phyloP scores from a whole-genome alignment of 2,329 filamentous ascomycete species.

The Penicillium brevicompactum region DNA sequence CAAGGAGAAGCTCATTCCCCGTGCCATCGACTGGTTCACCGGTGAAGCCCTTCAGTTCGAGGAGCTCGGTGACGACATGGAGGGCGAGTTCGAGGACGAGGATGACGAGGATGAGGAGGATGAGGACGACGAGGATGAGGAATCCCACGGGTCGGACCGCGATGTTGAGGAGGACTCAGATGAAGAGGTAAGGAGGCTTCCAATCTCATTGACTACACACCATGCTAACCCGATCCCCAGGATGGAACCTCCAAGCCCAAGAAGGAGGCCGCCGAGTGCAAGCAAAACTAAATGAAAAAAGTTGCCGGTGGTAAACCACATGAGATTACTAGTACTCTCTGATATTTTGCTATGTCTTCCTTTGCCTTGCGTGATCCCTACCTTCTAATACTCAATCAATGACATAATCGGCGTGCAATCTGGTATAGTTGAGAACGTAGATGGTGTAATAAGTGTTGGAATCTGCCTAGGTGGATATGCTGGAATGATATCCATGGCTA shows the following conservation, averaged over 20 bases:
- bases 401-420: constrained; percentile 29
- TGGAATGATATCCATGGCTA: too few species aligned
- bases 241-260: constrained; percentile 88
- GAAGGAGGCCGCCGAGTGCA: constrained; percentile 93
- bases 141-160: constrained; percentile 63
- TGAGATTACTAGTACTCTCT: constrained; percentile 37
- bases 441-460: neutral
- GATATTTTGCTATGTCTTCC: constrained; percentile 30
- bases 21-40: constrained; percentile 99
- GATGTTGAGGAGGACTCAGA: constrained; percentile 65
- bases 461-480: too few species aligned
- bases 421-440: neutral
- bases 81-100: constrained; percentile 82
- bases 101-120: constrained; percentile 79
- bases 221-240: constrained; percentile 50
- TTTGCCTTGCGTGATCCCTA: constrained; percentile 17
- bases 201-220: constrained; percentile 2
- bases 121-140: constrained; percentile 84
- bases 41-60: constrained; percentile 97
- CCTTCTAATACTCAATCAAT: constrained; percentile 30
- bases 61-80: constrained; percentile 83
- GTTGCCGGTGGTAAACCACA: constrained; percentile 26
- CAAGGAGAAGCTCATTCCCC: constrained; percentile 99
- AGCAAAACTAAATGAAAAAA: constrained; percentile 73
- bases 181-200: constrained; percentile 47